phyloP scores from a whole-genome alignment of 2,329 filamentous ascomycete genomes.

The Fusarium subtropicale region DNA sequence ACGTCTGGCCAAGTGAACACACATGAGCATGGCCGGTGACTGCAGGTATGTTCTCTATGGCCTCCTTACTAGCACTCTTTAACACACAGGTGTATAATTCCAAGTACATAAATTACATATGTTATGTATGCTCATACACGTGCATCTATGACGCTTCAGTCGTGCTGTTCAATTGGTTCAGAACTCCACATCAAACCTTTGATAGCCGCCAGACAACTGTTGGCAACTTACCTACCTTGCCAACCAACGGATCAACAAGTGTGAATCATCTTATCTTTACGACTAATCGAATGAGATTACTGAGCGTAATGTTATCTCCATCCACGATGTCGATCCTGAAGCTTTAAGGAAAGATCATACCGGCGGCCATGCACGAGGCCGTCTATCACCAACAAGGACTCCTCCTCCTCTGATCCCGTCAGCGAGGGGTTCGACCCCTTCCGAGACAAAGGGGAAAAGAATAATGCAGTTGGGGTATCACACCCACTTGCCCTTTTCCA shows the following conservation, averaged over 20 bases:
- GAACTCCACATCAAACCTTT: not conserved
- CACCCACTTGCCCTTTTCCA: not conserved
- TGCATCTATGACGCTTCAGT: not conserved
- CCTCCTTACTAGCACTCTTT: too few relatives aligned
- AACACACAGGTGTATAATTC: not conserved
- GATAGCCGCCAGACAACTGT: not conserved
- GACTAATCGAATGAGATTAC: not conserved
- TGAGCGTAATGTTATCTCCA: not conserved
- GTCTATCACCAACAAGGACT: not conserved
- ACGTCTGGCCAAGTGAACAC: not conserved
- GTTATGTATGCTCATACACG: not conserved
- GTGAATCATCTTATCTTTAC: not conserved
- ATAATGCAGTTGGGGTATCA: not conserved
- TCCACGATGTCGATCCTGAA: not conserved
- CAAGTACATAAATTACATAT: not conserved
- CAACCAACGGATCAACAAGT: not conserved
- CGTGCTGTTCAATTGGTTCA: not conserved
- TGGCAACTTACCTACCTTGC: not conserved
- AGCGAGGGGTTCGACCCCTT: conserved; percentile 31
- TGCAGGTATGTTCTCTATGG: not conserved
- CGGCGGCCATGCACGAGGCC: not conserved
- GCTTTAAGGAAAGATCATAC: not conserved
- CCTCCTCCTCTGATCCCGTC: conserved; percentile 10
- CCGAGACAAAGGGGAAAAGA: not conserved
- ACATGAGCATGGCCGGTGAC: not conserved